Evolutionary conservation across 108 stramenopile genomes (phyloP).

Genomic region (Pseudonitzschia multiseries): DNA sequence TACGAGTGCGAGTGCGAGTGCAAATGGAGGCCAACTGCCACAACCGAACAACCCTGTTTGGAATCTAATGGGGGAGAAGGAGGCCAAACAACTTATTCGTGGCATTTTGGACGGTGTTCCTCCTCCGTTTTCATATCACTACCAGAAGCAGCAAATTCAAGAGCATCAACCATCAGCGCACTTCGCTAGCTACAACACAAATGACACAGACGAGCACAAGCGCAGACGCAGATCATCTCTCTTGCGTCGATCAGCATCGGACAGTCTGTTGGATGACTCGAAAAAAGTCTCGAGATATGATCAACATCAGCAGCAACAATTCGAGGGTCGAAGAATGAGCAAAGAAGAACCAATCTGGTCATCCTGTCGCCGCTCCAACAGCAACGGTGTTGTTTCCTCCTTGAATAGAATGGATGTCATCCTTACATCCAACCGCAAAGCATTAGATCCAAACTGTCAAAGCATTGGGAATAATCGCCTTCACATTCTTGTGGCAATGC

Average conservation of each 20-base stretch:
- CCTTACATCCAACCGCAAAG: conserved; percentile 16
- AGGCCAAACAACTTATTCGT: conserved; percentile 4
- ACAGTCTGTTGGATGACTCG: conserved; percentile 25
- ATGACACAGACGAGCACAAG: conserved; percentile 12
- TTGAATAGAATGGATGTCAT: conserved; percentile 38
- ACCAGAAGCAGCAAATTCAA: conserved; percentile 6
- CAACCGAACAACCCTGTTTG: not conserved
- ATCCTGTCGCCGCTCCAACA: conserved; percentile 2
- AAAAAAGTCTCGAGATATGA: conserved; percentile 20
- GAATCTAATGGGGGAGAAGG: not conserved
- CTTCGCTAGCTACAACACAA: not conserved
- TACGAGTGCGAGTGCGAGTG: not conserved
- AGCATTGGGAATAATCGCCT: conserved; percentile 35
- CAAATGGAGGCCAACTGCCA: not conserved
- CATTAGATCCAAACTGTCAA: conserved; percentile 29
- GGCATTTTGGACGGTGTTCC: not conserved
- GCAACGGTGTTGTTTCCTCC: not conserved
- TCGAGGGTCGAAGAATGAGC: not conserved
- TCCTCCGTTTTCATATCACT: not conserved
- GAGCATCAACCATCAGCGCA: conserved; percentile 2
- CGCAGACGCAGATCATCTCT: conserved; percentile 28
- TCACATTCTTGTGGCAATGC: conserved; percentile 28
- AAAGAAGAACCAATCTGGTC: conserved; percentile 31
- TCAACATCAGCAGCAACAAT: not conserved
- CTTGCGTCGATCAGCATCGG: conserved; percentile 35